Evolutionary conservation across 192 early-diverging fungal genomes (phyloP), one percentile per base, ranked within the genome.

Genomic region (Backusella psychrophila): DNA sequence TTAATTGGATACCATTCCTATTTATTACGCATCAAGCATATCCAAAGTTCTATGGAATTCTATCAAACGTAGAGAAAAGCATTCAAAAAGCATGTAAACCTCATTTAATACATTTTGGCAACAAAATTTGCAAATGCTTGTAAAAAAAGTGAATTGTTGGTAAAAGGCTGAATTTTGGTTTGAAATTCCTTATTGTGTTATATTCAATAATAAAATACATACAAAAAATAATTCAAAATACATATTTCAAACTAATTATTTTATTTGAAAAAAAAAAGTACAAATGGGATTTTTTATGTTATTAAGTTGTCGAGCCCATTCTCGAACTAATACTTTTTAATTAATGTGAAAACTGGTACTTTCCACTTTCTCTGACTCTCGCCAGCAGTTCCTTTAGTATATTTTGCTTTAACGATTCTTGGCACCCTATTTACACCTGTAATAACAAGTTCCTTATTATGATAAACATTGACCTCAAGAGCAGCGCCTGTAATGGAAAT

Each of bases 21-120:
- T 98, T 42, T 98, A 97, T 79, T 99, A 97, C 82, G 96, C 96
- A 6, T 95, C 93, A 23, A 89, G 92, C 29, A 83, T 99, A 53
- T 97, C 97, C n/a, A 96, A 76, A 95, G 93, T 75, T 97, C 96
- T 80, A 99, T 97, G 91, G 91, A 93, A 4, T 93, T 99, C 36
- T 99, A 96, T 83, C 92, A 98, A 80, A 29, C 29, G 29, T 29
- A 29, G 1, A 29, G 29, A 29, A 29, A 29, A 29, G 29, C 29
- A 29, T 29, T 29, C 29, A n/a, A 29, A 29, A 29, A 29, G 29
- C 29, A 29, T 29, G n/a, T n/a, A n/a, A n/a, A n/a, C 1, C 1
- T 29, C 29, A 29, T 29, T 1, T 29, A 29, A 29, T 29, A 1
- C 29, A 29, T 29, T 29, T 29, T 29, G 29, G 29, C 29, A 29